Conservation (phyloP, 139 green algal species). For the Nannochloris sp. region DNA sequence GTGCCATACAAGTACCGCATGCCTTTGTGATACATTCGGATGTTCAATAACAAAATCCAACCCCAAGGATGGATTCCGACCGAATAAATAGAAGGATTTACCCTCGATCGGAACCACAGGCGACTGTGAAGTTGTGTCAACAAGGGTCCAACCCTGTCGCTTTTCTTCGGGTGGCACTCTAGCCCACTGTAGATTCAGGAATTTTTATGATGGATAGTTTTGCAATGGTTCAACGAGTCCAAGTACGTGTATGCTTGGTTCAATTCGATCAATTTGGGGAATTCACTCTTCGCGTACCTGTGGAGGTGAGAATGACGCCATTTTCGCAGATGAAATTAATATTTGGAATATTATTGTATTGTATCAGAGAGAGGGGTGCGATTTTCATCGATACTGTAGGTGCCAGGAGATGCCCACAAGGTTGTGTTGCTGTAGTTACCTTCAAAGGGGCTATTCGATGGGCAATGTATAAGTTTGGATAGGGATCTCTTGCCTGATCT, state of each 20-base stretch:
- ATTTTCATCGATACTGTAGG: no score
- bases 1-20: constrained; percentile 65
- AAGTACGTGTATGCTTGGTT: no score
- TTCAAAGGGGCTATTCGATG: no score
- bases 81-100: background rate
- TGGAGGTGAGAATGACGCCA: background rate
- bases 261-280: no score
- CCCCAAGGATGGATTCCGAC: background rate
- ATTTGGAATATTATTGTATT: no score
- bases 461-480: no score
- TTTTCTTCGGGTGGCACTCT: background rate
- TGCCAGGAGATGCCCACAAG: no score
- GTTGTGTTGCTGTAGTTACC: no score
- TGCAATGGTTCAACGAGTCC: no score
- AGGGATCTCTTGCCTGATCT: no score
- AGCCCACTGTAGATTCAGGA: background rate
- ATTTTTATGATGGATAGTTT: background rate
- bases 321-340: background rate
- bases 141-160: background rate
- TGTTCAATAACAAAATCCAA: constrained; percentile 26
- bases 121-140: background rate
- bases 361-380: no score
- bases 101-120: background rate
- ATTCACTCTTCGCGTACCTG: background rate
- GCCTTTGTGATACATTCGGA: constrained; percentile 24